Base-by-base conservation (phyloP, 148 eudicot species). In the Heliosperma pusillum region DNA sequence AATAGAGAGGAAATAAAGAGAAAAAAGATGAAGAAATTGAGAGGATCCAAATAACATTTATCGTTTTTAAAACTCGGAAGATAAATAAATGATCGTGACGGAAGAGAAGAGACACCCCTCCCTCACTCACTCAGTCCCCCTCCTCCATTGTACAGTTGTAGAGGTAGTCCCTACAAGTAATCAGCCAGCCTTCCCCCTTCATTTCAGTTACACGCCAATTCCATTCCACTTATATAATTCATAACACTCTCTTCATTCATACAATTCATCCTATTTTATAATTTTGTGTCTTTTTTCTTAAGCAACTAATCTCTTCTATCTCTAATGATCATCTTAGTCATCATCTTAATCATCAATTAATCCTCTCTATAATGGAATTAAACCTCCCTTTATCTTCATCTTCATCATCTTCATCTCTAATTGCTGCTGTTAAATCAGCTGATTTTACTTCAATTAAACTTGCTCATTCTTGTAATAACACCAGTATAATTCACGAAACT, bases 301-400 rank as follows among this genome's bases (percentile, higher is more conserved):
- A 7, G 19, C 70, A 40, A 40, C 53, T 9, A 20, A 57, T 11
- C 25, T 53, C 27, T 10, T 53, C 26, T n/a, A 50, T 40, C 36
- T 8, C 72, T 15, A 63, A 71, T 78, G 72, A 16, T 78, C 36
- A 2, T 12, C 26, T 57, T 4, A 55, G 66, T 30, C 7, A 30
- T 65, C 75, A 26, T 69, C 64, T 15, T 52, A 57, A 75, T 40
- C 10, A 17, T 47, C 6, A 65, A 33, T 26, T 70, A 19, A 36
- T 17, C 26, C 10, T 64, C 55, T 66, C 61, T 68, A 79, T 79
- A 61, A 79, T 79, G 82, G 82, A 79, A 79, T 68, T 79, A 16
- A 61, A 50, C 44, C 45, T 60, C 36, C 65, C 13, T 13, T 64
- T 57, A 16, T 30, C 42, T 16, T 66, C 66, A 36, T 64, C 76